These are phyloP conservation scores for Thelonectria olida DNA, from an alignment of 2,329 filamentous ascomycete species.

Conservation along the genomic window DNA sequence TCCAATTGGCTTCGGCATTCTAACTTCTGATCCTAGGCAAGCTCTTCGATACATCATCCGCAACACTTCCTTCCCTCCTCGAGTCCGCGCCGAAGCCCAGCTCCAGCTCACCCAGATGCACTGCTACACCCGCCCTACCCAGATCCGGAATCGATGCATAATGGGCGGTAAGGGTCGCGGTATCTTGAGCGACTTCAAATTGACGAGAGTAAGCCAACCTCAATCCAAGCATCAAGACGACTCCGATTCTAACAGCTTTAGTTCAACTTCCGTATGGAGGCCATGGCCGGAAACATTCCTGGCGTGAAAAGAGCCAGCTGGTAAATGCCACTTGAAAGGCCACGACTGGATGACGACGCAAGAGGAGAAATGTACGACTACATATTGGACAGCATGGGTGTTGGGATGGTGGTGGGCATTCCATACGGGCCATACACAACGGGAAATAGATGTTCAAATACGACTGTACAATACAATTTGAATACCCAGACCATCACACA, in stretches of 20 bases:
- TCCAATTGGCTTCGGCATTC: neutral
- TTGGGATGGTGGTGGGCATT: neutral
- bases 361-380: conserved; percentile 35
- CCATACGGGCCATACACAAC: conserved; percentile 7
- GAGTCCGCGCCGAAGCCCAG: conserved; percentile 90
- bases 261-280: conserved; percentile 94
- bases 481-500: conserved; percentile 10
- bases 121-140: conserved; percentile 90
- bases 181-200: conserved; percentile 92
- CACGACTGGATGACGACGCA: neutral
- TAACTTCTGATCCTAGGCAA: conserved; percentile 69
- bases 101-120: conserved; percentile 95
- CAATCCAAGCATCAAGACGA: neutral
- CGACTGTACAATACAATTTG: conserved; percentile 37
- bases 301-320: conserved; percentile 97
- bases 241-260: conserved; percentile 53
- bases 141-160: conserved; percentile 94
- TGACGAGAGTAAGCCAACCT: conserved; percentile 78
- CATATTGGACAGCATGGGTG: conserved; percentile 7
- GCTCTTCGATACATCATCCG: conserved; percentile 91
- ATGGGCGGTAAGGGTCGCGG: conserved; percentile 89
- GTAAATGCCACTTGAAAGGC: conserved; percentile 61
- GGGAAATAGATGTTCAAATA: conserved; percentile 22
- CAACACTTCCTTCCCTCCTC: conserved; percentile 85
- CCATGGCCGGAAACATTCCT: conserved; percentile 83